These are phyloP conservation scores for Cercospora beticola DNA, from an alignment of 2,329 filamentous ascomycete species.

Conservation along the genomic window DNA sequence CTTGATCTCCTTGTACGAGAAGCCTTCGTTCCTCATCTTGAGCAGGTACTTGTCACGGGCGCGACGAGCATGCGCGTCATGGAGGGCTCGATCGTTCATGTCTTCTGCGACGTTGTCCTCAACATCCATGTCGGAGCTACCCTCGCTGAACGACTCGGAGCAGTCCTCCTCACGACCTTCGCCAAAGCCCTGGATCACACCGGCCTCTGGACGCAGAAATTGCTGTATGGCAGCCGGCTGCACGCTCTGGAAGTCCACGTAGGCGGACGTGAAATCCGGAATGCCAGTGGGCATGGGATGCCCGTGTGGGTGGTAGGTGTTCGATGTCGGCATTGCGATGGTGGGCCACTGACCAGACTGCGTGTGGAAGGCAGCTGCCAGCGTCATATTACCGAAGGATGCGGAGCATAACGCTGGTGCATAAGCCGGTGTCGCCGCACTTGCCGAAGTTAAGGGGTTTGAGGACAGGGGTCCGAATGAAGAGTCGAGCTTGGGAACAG, in stretches of 20 bases:
- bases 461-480: not conserved
- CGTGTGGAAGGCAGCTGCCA: not conserved
- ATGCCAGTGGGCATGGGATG: not conserved
- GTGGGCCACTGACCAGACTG: constrained; percentile 3
- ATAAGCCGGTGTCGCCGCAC: not conserved
- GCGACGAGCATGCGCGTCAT: constrained; percentile 23
- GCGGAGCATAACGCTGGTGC: not conserved
- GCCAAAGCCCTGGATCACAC: constrained; percentile 1
- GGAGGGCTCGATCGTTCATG: constrained; percentile 21
- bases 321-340: not conserved
- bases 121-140: constrained; percentile 4
- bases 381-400: constrained; percentile 5
- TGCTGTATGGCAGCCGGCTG: constrained; percentile 1
- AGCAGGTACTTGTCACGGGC: constrained; percentile 48
- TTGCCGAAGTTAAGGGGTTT: not conserved
- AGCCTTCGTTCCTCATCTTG: constrained; percentile 54
- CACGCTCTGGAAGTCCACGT: not conserved
- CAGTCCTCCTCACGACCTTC: not conserved
- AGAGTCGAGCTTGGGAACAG: not conserved
- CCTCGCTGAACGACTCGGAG: constrained; percentile 9
- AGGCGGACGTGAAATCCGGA: not conserved
- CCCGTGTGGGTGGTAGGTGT: not conserved
- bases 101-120: constrained; percentile 11
- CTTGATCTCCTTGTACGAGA: constrained; percentile 67
- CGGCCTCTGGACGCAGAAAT: not conserved